phyloP scores from a whole-genome alignment of 257 asterid genomes.

The Lantana camara region DNA sequence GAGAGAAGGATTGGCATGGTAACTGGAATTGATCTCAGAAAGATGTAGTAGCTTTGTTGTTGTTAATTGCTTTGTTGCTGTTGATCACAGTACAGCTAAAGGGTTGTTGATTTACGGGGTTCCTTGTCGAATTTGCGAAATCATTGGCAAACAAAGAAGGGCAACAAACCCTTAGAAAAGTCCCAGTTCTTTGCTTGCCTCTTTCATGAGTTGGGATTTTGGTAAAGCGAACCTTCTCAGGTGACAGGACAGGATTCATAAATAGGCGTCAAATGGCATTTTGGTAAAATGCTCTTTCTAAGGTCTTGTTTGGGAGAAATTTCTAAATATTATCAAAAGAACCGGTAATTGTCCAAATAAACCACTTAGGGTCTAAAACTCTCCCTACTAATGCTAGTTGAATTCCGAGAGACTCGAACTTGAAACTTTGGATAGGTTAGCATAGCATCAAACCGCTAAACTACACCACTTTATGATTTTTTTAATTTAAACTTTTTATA shows the following conservation, averaged over 20 bases:
- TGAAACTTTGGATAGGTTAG: no score
- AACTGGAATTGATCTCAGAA: not conserved
- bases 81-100: no score
- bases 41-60: not conserved
- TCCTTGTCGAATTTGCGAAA: not conserved
- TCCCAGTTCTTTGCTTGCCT: constrained; percentile 30
- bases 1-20: not conserved
- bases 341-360: no score
- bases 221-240: no score
- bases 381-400: no score
- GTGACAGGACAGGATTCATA: not conserved
- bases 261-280: not conserved
- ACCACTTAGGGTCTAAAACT: no score
- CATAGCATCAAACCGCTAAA: no score
- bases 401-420: no score
- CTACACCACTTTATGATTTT: no score
- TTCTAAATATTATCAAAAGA: no score
- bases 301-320: no score
- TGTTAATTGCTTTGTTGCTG: not conserved
- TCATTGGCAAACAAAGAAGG: constrained; percentile 29
- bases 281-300: not conserved
- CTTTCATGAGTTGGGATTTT: constrained; percentile 37
- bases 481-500: no score
- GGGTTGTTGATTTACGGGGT: constrained; percentile 22
- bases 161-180: constrained; percentile 31